These are phyloP conservation scores for Tanacetum coccineum DNA, from an alignment of 129 eudicot genomes.

Conservation along the genomic window DNA sequence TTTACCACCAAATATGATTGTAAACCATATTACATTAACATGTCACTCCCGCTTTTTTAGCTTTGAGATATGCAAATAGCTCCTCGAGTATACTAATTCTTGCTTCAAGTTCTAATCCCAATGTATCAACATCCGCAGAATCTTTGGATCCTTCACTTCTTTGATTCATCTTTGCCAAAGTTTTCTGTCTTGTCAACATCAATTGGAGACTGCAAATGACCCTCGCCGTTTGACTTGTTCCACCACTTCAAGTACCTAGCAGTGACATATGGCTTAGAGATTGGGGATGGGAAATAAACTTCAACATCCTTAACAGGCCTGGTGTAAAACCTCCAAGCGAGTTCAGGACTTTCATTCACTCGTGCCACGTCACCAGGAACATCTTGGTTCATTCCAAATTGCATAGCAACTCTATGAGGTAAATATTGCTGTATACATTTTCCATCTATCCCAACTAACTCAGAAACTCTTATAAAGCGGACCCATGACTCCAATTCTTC, in stretches of 20 bases:
- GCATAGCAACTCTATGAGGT: constrained; percentile 69
- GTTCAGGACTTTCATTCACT: constrained; percentile 10
- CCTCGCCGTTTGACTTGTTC: constrained; percentile 20
- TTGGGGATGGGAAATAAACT: too few species aligned
- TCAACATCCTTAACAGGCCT: constrained; percentile 27
- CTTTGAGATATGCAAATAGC: constrained; percentile 19
- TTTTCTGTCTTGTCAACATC: background rate
- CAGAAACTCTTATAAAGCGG: constrained; percentile 38
- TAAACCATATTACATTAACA: constrained; percentile 4
- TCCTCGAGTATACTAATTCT: constrained; percentile 7
- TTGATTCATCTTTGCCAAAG: background rate
- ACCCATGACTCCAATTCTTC: constrained; percentile 24
- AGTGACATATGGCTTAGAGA: too few species aligned
- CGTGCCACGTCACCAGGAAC: constrained; percentile 33
- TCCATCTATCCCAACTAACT: constrained; percentile 43
- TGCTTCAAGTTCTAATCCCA: constrained; percentile 9
- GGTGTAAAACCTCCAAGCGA: constrained; percentile 33
- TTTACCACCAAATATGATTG: background rate
- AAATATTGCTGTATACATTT: constrained; percentile 33
- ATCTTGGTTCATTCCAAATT: constrained; percentile 65
- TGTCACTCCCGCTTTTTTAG: background rate
- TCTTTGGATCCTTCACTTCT: background rate
- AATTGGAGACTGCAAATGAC: too few species aligned
- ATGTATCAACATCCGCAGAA: background rate
- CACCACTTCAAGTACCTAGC: constrained; percentile 49